Evolutionary conservation across 1,284 basidiomycete species (phyloP).

Genomic region (Tylopilus orsonianus): DNA sequence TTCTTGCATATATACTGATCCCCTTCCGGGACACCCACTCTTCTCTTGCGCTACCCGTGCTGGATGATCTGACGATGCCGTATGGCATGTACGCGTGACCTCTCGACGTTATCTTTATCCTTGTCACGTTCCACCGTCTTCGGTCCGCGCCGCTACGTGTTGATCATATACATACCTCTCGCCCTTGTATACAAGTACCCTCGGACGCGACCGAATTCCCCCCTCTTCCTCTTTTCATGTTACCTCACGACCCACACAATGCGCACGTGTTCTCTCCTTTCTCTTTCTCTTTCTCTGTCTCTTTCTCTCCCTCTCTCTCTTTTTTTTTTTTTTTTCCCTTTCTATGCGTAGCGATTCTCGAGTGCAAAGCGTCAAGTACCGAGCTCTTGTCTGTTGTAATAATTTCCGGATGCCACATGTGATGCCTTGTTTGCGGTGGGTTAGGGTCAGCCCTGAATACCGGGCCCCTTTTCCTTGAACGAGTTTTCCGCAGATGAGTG

Average conservation of each 20-base stretch:
- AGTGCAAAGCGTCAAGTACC: conserved; percentile 12
- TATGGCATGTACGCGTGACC: background rate
- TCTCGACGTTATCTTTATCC: too few species aligned
- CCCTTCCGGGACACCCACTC: background rate
- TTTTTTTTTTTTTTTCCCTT: background rate
- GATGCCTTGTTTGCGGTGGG: background rate
- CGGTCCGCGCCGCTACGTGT: too few species aligned
- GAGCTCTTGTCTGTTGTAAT: conserved; percentile 20
- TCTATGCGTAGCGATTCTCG: conserved; percentile 9
- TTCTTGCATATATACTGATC: conserved; percentile 24
- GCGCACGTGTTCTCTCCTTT: background rate
- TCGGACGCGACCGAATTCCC: too few species aligned
- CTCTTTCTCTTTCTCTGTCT: background rate
- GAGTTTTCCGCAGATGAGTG: too few species aligned
- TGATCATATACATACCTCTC: too few species aligned
- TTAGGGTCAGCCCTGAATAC: too few species aligned
- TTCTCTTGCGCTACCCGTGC: background rate
- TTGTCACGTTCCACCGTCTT: too few species aligned
- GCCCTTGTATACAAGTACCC: too few species aligned
- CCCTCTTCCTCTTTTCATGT: too few species aligned
- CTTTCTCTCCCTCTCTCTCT: background rate
- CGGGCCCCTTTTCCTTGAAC: too few species aligned
- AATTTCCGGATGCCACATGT: background rate
- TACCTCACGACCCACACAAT: too few species aligned
- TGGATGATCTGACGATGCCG: conserved; percentile 1